A percentile compares a stretch with the other conserved stretches of the same genome.
These are phyloP conservation scores for Balansia obtecta DNA, from an alignment of 2,329 filamentous ascomycete species.

Conservation along the genomic window DNA sequence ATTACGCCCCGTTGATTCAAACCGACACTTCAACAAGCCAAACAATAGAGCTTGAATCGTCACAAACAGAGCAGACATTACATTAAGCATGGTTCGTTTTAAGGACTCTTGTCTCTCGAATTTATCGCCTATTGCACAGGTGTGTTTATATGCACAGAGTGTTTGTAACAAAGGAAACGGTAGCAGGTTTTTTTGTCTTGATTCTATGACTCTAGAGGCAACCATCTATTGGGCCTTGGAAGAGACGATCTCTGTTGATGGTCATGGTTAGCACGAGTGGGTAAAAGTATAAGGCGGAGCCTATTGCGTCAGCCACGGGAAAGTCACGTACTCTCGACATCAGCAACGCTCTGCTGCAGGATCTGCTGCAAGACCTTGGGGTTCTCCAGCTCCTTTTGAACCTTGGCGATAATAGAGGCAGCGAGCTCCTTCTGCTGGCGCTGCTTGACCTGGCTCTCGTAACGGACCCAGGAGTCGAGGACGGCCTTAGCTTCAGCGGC, in stretches of 20 bases:
- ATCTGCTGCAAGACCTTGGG: constrained; percentile 97
- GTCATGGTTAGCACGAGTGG: constrained; percentile 20
- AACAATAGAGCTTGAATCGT: not conserved
- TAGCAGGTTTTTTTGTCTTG: constrained; percentile 20
- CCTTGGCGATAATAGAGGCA: constrained; percentile 87
- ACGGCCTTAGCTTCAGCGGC: constrained; percentile 89
- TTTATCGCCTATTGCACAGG: constrained; percentile 47
- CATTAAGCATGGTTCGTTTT: not conserved
- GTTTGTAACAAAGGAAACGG: constrained; percentile 39
- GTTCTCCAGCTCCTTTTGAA: constrained; percentile 97
- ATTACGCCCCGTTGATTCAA: not conserved
- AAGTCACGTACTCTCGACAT: constrained; percentile 74
- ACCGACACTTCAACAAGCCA: not conserved
- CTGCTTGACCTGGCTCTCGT: constrained; percentile 97
- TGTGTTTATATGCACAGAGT: constrained; percentile 44
- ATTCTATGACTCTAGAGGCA: constrained; percentile 21
- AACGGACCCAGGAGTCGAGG: constrained; percentile 96
- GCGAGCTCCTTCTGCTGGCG: constrained; percentile 96
- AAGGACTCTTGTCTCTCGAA: constrained; percentile 3
- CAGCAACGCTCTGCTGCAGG: constrained; percentile 86
- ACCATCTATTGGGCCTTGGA: constrained; percentile 50
- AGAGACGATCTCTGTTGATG: constrained; percentile 42
- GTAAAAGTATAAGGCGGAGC: not conserved
- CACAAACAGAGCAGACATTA: not conserved
- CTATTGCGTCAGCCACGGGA: not conserved